Base-by-base conservation (phyloP, 2,329 filamentous ascomycete genomes). In the Epichloe gansuensis region DNA sequence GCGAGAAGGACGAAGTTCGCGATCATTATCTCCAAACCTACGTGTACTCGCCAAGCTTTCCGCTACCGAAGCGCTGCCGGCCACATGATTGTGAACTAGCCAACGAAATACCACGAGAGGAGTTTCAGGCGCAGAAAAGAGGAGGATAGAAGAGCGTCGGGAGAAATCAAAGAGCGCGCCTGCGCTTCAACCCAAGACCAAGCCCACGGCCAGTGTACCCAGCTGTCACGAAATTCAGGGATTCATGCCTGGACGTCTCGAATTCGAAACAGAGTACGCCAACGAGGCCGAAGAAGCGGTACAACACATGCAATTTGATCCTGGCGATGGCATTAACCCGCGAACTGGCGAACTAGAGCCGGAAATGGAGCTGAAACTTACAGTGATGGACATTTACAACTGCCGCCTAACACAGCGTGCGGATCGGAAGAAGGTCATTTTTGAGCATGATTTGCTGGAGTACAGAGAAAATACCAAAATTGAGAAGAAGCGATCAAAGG, bases 281-380 rank as follows among this genome's bases (percentile, higher is more conserved):
- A 98, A 98, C 63, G 93, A 98, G 63, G 93, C 93, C 1, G 93
- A 98, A 71, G 94, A 97, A 70, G 91, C 91, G 0, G 93, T 98
- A 2, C 93, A 98, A 67, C 84, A 95, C 57, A 97, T 98, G 91
- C 87, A 94, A 58, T 98, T 98, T 63, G 91, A 97, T 53, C 91
- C 93, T 0, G 93, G 93, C 28, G 91, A 96, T 69, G 93, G 93
- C 53, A 76, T 95, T 59, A 95, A 95, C 63, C 83, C 86, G 1
- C 73, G 77, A 3, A 95, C 90, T 0, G 86, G 88, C 56, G 85
- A 94, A 63, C 75, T 94, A 54, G 93, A 98, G 61, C 90, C 93
- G 0, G 93, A 98, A 68, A 95, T 95, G 78, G 91, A 96, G 58
- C 78, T 98, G 46, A 98, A 98, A 75, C 82, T 97, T 72, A 95